These are phyloP conservation scores for Ophiostoma ulmi DNA, from an alignment of 2,329 filamentous ascomycete species.

Conservation along the genomic window DNA sequence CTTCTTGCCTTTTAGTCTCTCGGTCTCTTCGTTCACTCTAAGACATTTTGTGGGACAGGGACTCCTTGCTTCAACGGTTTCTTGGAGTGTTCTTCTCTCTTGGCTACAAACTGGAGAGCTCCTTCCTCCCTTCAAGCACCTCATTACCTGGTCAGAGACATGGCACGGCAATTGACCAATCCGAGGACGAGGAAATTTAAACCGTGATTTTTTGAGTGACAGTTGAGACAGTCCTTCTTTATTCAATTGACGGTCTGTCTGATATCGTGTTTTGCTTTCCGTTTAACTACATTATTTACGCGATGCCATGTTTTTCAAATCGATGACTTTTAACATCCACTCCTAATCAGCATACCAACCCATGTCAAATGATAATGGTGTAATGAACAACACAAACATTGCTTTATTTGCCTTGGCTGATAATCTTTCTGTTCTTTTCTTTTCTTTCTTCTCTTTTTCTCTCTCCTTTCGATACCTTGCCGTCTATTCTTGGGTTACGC, in stretches of 20 bases:
- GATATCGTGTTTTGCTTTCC: neutral
- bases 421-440: neutral
- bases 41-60: slow-evolving; percentile 2
- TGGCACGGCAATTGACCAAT: neutral
- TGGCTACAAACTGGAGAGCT: neutral
- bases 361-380: neutral
- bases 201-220: neutral
- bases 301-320: neutral
- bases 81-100: neutral
- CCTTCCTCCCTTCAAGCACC: neutral
- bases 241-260: neutral
- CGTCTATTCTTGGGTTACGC: too few species aligned
- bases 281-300: neutral
- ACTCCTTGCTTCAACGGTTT: slow-evolving; percentile 10
- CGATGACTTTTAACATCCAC: neutral
- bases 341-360: neutral
- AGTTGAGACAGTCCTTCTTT: slow-evolving; percentile 1
- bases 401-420: neutral
- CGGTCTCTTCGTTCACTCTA: neutral
- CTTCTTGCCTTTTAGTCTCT: too few species aligned
- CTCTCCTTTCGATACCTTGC: too few species aligned
- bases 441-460: neutral
- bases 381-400: neutral
- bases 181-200: neutral
- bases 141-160: neutral